These are phyloP conservation scores for Candida xyloterini DNA, from an alignment of 805 yeast genomes.

Conservation along the genomic window DNA sequence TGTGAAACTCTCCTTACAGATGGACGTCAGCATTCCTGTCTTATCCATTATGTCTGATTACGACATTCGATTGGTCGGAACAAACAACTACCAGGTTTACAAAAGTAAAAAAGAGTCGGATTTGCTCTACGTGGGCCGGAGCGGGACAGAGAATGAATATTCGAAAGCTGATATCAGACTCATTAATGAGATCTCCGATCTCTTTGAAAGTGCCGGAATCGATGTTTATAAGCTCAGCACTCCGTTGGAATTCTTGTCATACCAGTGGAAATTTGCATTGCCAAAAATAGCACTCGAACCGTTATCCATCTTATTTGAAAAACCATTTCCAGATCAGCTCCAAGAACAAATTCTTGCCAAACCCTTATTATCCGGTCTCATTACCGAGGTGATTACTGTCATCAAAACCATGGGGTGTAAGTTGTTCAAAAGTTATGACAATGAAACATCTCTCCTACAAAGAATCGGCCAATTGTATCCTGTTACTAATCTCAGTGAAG, in stretches of 20 bases:
- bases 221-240: conserved; percentile 49
- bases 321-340: conserved; percentile 57
- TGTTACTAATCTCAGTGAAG: conserved; percentile 21
- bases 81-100: conserved; percentile 34
- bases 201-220: conserved; percentile 39
- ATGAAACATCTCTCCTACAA: conserved; percentile 55
- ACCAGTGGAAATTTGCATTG: conserved; percentile 84
- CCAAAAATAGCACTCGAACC: conserved; percentile 79
- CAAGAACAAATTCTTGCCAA: conserved; percentile 72
- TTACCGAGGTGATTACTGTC: conserved; percentile 69
- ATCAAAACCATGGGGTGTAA: conserved; percentile 76
- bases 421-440: conserved; percentile 66
- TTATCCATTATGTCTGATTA: conserved; percentile 61
- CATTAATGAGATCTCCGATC: conserved; percentile 35
- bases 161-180: conserved; percentile 39
- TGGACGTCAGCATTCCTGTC: conserved; percentile 36
- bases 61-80: conserved; percentile 45
- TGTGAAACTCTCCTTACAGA: conserved; percentile 41
- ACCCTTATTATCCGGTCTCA: conserved; percentile 78
- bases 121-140: conserved; percentile 42
- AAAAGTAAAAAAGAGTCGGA: conserved; percentile 41
- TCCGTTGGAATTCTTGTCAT: conserved; percentile 58
- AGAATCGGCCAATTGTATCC: conserved; percentile 51
- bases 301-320: conserved; percentile 69
- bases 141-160: conserved; percentile 43